Conservation (phyloP, 345 rosid species). For the Microcos paniculata region DNA sequence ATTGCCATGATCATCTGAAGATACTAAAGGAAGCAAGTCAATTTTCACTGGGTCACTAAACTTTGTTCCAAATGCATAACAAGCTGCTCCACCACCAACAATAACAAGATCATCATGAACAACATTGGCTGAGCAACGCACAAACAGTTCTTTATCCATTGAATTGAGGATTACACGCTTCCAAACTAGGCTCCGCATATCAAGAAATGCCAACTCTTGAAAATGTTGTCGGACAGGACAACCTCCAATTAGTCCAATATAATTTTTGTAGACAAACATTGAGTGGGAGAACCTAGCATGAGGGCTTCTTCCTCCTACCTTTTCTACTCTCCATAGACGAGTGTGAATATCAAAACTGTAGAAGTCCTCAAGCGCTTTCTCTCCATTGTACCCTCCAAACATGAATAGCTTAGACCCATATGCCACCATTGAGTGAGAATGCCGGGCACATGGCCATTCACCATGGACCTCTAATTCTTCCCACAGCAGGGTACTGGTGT, state of each 20-base stretch:
- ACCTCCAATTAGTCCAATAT: slow-evolving; percentile 85
- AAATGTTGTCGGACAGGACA: slow-evolving; percentile 76
- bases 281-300: slow-evolving; percentile 89
- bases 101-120: slow-evolving; percentile 68
- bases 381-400: slow-evolving; percentile 84
- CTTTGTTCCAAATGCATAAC: slow-evolving; percentile 96
- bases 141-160: slow-evolving; percentile 64
- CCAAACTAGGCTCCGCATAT: slow-evolving; percentile 55
- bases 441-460: slow-evolving; percentile 75
- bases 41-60: slow-evolving; percentile 78
- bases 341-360: slow-evolving; percentile 68
- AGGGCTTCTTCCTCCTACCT: slow-evolving; percentile 65
- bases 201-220: slow-evolving; percentile 72
- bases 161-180: slow-evolving; percentile 59
- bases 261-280: slow-evolving; percentile 65
- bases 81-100: slow-evolving; percentile 95
- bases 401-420: slow-evolving; percentile 57
- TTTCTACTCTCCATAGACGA: slow-evolving; percentile 64
- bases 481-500: slow-evolving; percentile 59
- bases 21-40: slow-evolving; percentile 46
- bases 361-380: slow-evolving; percentile 69
- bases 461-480: slow-evolving; percentile 53
- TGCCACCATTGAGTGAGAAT: slow-evolving; percentile 86
- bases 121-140: slow-evolving; percentile 69
- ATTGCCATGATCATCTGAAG: slow-evolving; percentile 22